A percentile compares a stretch with the other conserved stretches of the same genome.
Evolutionary conservation across 805 yeast species (phyloP).

Genomic region (Spencermartinsiella europaea): DNA sequence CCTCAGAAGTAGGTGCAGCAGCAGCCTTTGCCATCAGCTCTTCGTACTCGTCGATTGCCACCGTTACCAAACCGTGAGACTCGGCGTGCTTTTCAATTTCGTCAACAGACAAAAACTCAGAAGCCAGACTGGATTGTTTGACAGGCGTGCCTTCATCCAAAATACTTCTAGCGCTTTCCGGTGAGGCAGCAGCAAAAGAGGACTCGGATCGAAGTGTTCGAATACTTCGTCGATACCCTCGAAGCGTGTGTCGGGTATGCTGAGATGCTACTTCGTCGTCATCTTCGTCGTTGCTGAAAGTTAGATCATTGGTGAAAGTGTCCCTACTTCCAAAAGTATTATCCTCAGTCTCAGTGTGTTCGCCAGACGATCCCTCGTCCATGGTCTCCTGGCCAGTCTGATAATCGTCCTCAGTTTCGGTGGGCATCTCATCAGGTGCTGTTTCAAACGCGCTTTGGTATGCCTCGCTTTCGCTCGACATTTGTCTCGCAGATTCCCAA

Average conservation of each 20-base stretch:
- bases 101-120: constrained; percentile 25
- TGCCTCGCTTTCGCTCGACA: constrained; percentile 20
- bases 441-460: constrained; percentile 26
- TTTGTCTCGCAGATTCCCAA: constrained; percentile 15
- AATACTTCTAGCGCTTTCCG: constrained; percentile 6
- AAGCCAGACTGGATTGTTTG: constrained; percentile 14
- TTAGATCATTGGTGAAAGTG: background rate
- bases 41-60: constrained; percentile 22
- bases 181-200: background rate
- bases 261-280: constrained; percentile 8
- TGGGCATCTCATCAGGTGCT: constrained; percentile 25
- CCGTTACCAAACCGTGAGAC: constrained; percentile 21
- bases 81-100: constrained; percentile 22
- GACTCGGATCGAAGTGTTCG: constrained; percentile 10
- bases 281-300: constrained; percentile 15
- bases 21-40: constrained; percentile 9
- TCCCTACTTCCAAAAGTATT: constrained; percentile 4
- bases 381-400: constrained; percentile 27
- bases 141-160: constrained; percentile 5
- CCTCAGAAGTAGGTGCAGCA: background rate
- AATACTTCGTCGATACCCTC: constrained; percentile 11
- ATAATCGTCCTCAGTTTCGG: constrained; percentile 28
- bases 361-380: constrained; percentile 23
- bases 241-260: constrained; percentile 2
- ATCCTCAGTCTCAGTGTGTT: constrained; percentile 30